A percentile compares a stretch with the other conserved stretches of the same genome.
Conservation (phyloP, 345 rosid genomes). For the Mercurialis annua region DNA sequence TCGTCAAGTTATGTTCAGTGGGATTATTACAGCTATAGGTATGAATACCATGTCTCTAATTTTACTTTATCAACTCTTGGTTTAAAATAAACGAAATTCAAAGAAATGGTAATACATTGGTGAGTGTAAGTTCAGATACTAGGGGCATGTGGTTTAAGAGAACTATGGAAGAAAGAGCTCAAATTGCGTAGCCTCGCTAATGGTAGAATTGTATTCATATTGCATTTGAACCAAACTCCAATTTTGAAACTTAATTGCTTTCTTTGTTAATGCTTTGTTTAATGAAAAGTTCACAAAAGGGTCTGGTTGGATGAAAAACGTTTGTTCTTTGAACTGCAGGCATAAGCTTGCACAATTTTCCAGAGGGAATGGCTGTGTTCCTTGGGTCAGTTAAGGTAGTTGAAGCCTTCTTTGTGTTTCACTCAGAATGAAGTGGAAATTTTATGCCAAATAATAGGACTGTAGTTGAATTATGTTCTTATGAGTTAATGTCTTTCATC, state of each 20-base stretch:
- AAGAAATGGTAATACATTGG: neutral
- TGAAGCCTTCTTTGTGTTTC: conserved; percentile 3
- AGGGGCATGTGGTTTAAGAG: neutral
- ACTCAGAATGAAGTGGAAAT: neutral
- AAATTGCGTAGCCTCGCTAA: neutral
- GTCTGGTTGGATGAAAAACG: conserved; percentile 10
- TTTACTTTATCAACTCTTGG: conserved; percentile 5
- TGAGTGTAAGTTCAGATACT: neutral
- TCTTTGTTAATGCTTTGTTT: neutral
- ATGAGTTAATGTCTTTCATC: neutral
- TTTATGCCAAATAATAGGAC: neutral
- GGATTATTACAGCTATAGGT: conserved; percentile 93
- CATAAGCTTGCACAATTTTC: conserved; percentile 98
- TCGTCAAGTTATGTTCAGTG: conserved; percentile 85
- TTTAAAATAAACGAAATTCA: neutral
- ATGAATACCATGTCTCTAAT: conserved; percentile 19
- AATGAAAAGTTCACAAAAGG: neutral
- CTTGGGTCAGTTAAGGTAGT: conserved; percentile 96
- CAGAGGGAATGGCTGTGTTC: conserved; percentile 98
- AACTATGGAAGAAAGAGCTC: neutral
- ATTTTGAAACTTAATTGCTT: conserved; percentile 6
- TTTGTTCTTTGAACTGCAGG: conserved; percentile 43
- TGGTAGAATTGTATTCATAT: neutral
- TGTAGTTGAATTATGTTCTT: neutral
- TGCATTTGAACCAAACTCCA: neutral